A percentile compares a stretch with the other conserved stretches of the same genome.
These are phyloP conservation scores for Pythium sukuiense DNA, from an alignment of 352 stramenopile species.

Conservation along the genomic window DNA sequence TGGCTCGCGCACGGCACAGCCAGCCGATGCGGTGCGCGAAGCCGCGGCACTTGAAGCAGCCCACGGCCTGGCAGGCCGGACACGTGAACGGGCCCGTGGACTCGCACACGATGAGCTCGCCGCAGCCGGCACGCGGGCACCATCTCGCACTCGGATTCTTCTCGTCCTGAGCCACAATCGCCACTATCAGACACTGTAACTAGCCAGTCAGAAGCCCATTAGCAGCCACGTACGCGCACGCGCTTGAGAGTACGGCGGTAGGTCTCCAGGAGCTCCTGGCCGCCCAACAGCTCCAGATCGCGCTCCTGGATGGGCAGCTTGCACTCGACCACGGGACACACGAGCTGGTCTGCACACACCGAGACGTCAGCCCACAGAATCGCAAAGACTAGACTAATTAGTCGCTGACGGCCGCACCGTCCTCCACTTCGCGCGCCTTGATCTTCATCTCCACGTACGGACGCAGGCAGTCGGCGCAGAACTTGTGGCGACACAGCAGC, in stretches of 20 bases:
- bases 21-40: conserved; percentile 64
- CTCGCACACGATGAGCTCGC: conserved; percentile 66
- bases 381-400: too few species aligned
- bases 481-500: conserved; percentile 57
- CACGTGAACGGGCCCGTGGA: conserved; percentile 54
- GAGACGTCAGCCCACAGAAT: too few species aligned
- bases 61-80: conserved; percentile 47
- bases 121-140: conserved; percentile 58
- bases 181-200: neutral
- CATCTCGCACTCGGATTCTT: conserved; percentile 73
- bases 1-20: conserved; percentile 27
- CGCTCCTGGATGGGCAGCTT: conserved; percentile 35
- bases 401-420: conserved; percentile 32
- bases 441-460: conserved; percentile 66
- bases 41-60: conserved; percentile 63
- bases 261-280: conserved; percentile 24
- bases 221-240: conserved; percentile 42
- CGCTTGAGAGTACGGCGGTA: conserved; percentile 46
- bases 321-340: conserved; percentile 63
- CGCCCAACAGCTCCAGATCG: conserved; percentile 40
- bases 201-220: neutral
- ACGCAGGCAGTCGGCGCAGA: conserved; percentile 50
- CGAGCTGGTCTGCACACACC: conserved; percentile 40
- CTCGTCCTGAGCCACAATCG: conserved; percentile 43
- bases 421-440: conserved; percentile 53